phyloP scores from a whole-genome alignment of 192 early-diverging fungal species.

The Phycomyces blakesleeanus region DNA sequence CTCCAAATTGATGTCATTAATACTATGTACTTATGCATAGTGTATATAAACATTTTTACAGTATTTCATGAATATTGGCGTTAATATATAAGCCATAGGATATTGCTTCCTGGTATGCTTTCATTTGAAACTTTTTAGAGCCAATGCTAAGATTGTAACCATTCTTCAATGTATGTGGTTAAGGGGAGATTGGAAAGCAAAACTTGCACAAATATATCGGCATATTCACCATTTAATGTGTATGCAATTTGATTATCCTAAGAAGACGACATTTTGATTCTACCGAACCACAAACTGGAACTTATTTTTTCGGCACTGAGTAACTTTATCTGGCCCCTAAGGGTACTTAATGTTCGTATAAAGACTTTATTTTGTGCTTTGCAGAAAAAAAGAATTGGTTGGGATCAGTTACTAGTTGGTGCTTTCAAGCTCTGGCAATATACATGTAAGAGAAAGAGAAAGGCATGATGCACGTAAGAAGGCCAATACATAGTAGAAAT shows the following conservation, averaged over 20 bases:
- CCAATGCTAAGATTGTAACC: conserved; percentile 2
- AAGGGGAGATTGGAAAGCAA: conserved; percentile 5
- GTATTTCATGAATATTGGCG: conserved; percentile 15
- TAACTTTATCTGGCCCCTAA: too few species aligned
- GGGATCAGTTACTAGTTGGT: too few species aligned
- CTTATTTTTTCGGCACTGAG: too few species aligned
- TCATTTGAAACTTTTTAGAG: conserved; percentile 14
- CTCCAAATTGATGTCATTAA: conserved; percentile 17
- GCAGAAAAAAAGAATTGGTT: too few species aligned
- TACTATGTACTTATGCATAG: conserved; percentile 13
- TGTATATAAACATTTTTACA: conserved; percentile 12
- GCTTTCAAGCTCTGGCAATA: too few species aligned
- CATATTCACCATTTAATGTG: conserved; percentile 6
- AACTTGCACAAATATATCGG: conserved; percentile 1
- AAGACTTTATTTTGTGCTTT: too few species aligned
- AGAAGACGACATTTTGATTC: too few species aligned
- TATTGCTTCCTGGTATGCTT: conserved; percentile 11
- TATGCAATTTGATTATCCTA: conserved; percentile 10
- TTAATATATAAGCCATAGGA: conserved; percentile 20
- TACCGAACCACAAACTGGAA: too few species aligned
- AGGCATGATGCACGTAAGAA: too few species aligned
- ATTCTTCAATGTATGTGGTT: conserved; percentile 17
- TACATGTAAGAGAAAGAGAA: too few species aligned
- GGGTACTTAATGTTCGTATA: too few species aligned
- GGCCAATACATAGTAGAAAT: too few species aligned